Evolutionary conservation across 208 protist genomes (phyloP).

Genomic region (Crithidia bombi): DNA sequence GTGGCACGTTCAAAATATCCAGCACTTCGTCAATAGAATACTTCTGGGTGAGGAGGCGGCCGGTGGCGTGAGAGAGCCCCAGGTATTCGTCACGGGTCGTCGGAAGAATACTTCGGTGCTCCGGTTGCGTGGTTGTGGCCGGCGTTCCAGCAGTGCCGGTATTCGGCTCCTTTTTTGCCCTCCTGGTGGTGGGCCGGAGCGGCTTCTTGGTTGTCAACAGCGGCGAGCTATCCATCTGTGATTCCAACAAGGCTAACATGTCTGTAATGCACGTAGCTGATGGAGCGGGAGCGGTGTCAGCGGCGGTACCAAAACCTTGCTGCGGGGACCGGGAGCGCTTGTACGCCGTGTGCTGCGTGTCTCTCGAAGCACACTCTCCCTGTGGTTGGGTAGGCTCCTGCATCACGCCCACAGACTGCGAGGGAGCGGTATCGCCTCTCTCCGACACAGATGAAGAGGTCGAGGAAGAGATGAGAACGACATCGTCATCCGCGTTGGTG

Average conservation of each 20-base stretch:
- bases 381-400: background rate
- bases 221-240: background rate
- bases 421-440: background rate
- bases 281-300: background rate
- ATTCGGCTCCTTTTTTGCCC: background rate
- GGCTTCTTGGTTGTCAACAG: background rate
- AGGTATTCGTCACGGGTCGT: slow-evolving; percentile 77
- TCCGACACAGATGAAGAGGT: slow-evolving; percentile 3
- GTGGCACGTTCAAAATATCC: slow-evolving; percentile 56
- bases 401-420: background rate
- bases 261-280: background rate
- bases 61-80: slow-evolving; percentile 76
- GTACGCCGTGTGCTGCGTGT: background rate
- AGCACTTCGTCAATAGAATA: slow-evolving; percentile 64
- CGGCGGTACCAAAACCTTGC: background rate
- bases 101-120: slow-evolving; percentile 18
- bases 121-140: background rate
- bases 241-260: slow-evolving; percentile 26
- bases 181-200: background rate
- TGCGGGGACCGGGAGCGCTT: slow-evolving; percentile 16
- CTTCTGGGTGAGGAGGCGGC: slow-evolving; percentile 81
- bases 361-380: no score
- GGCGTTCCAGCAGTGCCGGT: background rate
- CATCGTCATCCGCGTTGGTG: slow-evolving; percentile 5
- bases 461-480: slow-evolving; percentile 14